phyloP scores from a whole-genome alignment of 1,284 basidiomycete species.

The Sanghuangporus baumii region DNA sequence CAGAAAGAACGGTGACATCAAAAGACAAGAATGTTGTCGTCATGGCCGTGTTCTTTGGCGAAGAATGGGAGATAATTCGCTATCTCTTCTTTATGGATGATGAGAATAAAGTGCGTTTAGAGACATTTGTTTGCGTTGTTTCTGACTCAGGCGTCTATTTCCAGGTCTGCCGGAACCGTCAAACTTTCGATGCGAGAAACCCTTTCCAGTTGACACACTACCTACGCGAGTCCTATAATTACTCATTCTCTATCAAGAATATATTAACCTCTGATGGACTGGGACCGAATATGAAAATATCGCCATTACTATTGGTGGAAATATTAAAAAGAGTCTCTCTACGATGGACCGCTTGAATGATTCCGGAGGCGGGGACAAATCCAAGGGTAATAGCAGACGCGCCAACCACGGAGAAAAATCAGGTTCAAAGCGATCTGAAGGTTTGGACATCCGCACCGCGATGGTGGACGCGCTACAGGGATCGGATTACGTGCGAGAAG shows the following conservation, averaged over 20 bases:
- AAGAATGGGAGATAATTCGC: too few species aligned
- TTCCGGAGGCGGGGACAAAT: not conserved
- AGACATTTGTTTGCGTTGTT: too few species aligned
- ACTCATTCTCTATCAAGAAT: not conserved
- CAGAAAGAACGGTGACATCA: too few species aligned
- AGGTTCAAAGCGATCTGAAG: not conserved
- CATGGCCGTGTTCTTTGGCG: too few species aligned
- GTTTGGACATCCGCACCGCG: not conserved
- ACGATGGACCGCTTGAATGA: not conserved
- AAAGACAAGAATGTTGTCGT: too few species aligned
- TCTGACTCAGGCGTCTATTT: too few species aligned
- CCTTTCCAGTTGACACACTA: not conserved
- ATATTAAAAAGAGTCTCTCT: not conserved
- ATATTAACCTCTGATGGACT: not conserved
- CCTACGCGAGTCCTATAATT: not conserved
- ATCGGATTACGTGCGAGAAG: not conserved
- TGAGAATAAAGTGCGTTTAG: too few species aligned
- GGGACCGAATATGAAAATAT: not conserved
- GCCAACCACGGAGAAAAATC: not conserved
- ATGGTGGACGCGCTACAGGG: not conserved
- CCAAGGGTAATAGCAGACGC: not conserved
- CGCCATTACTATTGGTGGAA: not conserved
- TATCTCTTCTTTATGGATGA: too few species aligned
- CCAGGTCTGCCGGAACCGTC: too few species aligned
- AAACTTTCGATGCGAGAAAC: too few species aligned